Percentiles rank a stretch among this genome's conserved stretches.
Evolutionary conservation across 495 filamentous ascomycete genomes (phyloP).

Genomic region (Staphylotrichum longicolle): DNA sequence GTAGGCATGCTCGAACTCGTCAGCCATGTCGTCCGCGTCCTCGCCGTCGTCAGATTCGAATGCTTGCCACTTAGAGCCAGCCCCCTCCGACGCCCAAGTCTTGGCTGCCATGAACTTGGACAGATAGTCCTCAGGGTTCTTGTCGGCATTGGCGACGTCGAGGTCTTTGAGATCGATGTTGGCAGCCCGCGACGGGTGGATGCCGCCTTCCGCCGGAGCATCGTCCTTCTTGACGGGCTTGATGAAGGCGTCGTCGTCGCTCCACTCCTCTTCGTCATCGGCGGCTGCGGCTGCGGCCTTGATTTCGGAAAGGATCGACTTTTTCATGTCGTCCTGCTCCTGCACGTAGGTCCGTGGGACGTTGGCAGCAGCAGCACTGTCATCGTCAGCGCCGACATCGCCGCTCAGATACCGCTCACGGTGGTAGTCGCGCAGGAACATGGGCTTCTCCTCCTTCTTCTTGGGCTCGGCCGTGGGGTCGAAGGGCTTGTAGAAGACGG

Average conservation of each 20-base stretch:
- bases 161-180: conserved; percentile 52
- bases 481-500: conserved; percentile 69
- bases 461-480: conserved; percentile 51
- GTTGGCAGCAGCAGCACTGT: conserved; percentile 53
- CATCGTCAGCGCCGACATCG: conserved; percentile 52
- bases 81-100: conserved; percentile 68
- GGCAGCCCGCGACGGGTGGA: conserved; percentile 48
- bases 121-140: conserved; percentile 85
- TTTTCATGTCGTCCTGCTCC: conserved; percentile 80
- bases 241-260: conserved; percentile 72
- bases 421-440: conserved; percentile 88
- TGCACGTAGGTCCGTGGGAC: conserved; percentile 71
- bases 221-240: conserved; percentile 51
- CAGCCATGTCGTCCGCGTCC: conserved; percentile 75
- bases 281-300: conserved; percentile 56
- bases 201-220: conserved; percentile 29
- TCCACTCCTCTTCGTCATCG: conserved; percentile 56
- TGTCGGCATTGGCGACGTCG: conserved; percentile 77
- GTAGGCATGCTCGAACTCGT: conserved; percentile 88
- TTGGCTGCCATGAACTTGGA: conserved; percentile 85
- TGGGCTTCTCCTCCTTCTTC: conserved; percentile 71
- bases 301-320: conserved; percentile 73
- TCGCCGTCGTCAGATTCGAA: conserved; percentile 93
- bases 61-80: conserved; percentile 57
- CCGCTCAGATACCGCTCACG: conserved; percentile 74